These are phyloP conservation scores for Colletotrichum acutatum DNA, from an alignment of 2,329 filamentous ascomycete species.

Conservation along the genomic window DNA sequence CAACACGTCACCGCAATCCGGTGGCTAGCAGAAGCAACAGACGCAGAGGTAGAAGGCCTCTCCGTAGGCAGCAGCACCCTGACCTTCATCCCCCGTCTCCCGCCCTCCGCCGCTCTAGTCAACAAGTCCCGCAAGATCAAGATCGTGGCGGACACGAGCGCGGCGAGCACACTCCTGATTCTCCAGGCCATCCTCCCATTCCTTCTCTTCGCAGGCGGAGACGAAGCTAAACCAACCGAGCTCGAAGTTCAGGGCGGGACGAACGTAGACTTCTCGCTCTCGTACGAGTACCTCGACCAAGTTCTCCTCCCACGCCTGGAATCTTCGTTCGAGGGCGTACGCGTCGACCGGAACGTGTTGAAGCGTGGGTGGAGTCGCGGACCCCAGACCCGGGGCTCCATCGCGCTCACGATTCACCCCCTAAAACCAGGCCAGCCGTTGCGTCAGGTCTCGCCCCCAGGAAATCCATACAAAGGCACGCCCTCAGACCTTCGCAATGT, in stretches of 20 bases:
- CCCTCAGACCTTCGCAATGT: constrained; percentile 40
- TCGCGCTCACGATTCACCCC: constrained; percentile 55
- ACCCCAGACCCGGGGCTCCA: constrained; percentile 51
- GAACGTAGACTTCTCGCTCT: constrained; percentile 66
- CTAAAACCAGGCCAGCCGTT: constrained; percentile 49
- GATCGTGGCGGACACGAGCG: constrained; percentile 60
- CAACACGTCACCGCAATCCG: constrained; percentile 69
- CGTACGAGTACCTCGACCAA: constrained; percentile 72
- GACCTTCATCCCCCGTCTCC: constrained; percentile 55
- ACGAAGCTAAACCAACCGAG: constrained; percentile 48
- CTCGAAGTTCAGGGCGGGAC: constrained; percentile 68
- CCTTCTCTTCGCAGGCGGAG: constrained; percentile 63
- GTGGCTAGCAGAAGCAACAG: constrained; percentile 63
- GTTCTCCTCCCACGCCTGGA: constrained; percentile 67
- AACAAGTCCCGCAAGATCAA: constrained; percentile 51
- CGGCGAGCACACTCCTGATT: constrained; percentile 66
- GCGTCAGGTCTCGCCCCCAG: constrained; percentile 28
- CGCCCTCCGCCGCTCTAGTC: constrained; percentile 51
- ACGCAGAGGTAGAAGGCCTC: constrained; percentile 62
- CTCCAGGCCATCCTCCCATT: constrained; percentile 71
- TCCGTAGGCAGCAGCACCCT: constrained; percentile 61
- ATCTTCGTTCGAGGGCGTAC: constrained; percentile 57
- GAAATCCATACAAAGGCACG: too few relatives aligned
- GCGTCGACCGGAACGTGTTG: constrained; percentile 56
- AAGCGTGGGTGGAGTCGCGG: constrained; percentile 64